Conservation (phyloP, 306 rosid genomes). For the Acacia confusa region DNA sequence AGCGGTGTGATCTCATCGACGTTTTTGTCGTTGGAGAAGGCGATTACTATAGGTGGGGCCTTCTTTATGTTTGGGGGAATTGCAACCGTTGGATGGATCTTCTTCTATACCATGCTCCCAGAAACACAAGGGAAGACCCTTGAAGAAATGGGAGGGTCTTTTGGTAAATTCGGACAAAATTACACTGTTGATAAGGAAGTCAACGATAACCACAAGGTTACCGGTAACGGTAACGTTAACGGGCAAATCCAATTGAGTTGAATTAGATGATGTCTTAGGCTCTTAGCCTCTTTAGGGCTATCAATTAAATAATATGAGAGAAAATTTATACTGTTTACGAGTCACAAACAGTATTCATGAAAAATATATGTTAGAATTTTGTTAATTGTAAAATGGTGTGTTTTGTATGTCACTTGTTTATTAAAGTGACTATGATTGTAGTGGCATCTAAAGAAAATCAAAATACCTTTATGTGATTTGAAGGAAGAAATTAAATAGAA, state of each 20-base stretch:
- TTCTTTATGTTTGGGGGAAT: conserved; percentile 65
- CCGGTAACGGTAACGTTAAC: conserved; percentile 10
- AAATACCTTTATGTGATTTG: not conserved
- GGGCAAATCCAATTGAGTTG: conserved; percentile 41
- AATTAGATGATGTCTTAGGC: not conserved
- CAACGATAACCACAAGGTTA: not conserved
- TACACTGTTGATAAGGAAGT: not conserved
- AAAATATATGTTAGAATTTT: not conserved
- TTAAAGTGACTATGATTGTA: not conserved
- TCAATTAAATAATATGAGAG: not conserved
- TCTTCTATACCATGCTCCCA: conserved; percentile 62
- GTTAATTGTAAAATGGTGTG: not conserved
- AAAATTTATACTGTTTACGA: not conserved
- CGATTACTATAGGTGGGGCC: conserved; percentile 73
- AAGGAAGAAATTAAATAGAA: not conserved
- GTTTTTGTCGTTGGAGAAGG: conserved; percentile 58
- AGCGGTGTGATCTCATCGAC: conserved; percentile 77
- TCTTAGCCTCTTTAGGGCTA: not conserved
- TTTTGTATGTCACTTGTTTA: not conserved
- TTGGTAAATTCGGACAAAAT: conserved; percentile 53
- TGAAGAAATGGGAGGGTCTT: conserved; percentile 73
- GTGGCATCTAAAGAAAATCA: not conserved
- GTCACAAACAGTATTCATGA: not conserved
- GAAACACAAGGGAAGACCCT: conserved; percentile 83
- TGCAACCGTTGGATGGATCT: conserved; percentile 63